Conservation (phyloP, 352 stramenopile species). For the Phytopythium helicoides region DNA sequence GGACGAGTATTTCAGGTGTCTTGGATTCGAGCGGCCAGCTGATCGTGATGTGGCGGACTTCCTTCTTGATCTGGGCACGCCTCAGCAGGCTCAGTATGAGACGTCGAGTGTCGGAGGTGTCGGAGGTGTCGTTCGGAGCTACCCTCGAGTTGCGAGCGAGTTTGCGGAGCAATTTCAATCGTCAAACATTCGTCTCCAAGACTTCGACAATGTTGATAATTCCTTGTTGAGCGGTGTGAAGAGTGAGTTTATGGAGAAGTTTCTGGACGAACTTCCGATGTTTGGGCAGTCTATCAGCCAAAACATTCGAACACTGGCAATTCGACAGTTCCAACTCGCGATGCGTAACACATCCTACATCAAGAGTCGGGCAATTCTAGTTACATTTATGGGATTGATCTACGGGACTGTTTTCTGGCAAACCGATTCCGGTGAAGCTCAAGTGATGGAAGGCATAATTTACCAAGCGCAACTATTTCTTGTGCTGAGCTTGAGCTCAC, state of each 20-base stretch:
- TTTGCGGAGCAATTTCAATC: conserved; percentile 8
- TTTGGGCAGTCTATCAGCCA: conserved; percentile 12
- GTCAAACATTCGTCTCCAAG: conserved; percentile 2
- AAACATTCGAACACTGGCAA: conserved; percentile 9
- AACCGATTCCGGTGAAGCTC: conserved; percentile 14
- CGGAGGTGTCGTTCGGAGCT: not conserved
- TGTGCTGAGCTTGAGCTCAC: conserved; percentile 50
- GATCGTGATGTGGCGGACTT: conserved; percentile 34
- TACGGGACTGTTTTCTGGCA: conserved; percentile 21
- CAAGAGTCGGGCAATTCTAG: conserved; percentile 20
- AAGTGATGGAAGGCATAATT: conserved; percentile 49
- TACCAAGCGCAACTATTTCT: conserved; percentile 72
- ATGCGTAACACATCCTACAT: conserved; percentile 30
- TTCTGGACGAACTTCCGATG: conserved; percentile 5
- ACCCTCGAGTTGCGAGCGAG: conserved; percentile 8
- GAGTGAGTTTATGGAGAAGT: conserved; percentile 37
- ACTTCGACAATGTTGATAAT: conserved; percentile 67
- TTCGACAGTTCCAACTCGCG: conserved; percentile 49
- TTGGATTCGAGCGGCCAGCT: conserved; percentile 45
- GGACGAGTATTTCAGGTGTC: conserved; percentile 55
- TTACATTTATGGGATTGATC: conserved; percentile 28
- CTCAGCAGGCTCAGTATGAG: conserved; percentile 19
- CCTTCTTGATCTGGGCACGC: conserved; percentile 26
- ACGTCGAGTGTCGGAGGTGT: not conserved
- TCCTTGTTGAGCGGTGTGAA: conserved; percentile 86